Evolutionary conservation across 352 stramenopile species (phyloP).

Genomic region (Phytophthora ramorum): DNA sequence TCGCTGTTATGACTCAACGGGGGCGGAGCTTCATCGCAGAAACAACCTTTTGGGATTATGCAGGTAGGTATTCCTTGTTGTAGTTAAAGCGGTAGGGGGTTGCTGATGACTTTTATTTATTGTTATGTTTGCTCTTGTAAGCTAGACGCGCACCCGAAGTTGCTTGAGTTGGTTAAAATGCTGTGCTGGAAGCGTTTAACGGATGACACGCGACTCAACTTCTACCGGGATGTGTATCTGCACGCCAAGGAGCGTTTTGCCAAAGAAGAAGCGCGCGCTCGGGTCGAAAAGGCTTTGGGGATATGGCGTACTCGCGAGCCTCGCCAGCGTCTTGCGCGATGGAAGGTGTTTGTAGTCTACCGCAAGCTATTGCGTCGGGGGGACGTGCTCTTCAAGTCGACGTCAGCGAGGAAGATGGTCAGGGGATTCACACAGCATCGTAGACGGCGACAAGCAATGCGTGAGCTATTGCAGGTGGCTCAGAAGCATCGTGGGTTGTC

Average conservation of each 20-base stretch:
- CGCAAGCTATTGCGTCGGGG: conserved; percentile 38
- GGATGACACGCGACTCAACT: conserved; percentile 62
- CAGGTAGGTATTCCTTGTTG: conserved; percentile 3
- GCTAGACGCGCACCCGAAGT: conserved; percentile 32
- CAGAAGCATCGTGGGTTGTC: conserved; percentile 21
- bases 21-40: conserved; percentile 24
- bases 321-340: conserved; percentile 46
- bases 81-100: background rate
- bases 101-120: background rate
- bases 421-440: conserved; percentile 30
- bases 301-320: conserved; percentile 62
- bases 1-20: conserved; percentile 7
- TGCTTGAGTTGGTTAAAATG: conserved; percentile 40
- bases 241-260: conserved; percentile 47
- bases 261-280: conserved; percentile 42
- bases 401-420: conserved; percentile 35
- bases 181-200: conserved; percentile 64
- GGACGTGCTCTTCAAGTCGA: conserved; percentile 36
- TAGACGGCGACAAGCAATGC: conserved; percentile 34
- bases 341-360: conserved; percentile 53
- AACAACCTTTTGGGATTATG: conserved; percentile 22
- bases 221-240: conserved; percentile 57
- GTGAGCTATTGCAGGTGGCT: conserved; percentile 23
- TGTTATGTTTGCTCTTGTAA: conserved; percentile 1
- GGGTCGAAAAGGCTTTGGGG: conserved; percentile 40